Conservation (phyloP, 305 asterid genomes). For the Solanum hybrid region DNA sequence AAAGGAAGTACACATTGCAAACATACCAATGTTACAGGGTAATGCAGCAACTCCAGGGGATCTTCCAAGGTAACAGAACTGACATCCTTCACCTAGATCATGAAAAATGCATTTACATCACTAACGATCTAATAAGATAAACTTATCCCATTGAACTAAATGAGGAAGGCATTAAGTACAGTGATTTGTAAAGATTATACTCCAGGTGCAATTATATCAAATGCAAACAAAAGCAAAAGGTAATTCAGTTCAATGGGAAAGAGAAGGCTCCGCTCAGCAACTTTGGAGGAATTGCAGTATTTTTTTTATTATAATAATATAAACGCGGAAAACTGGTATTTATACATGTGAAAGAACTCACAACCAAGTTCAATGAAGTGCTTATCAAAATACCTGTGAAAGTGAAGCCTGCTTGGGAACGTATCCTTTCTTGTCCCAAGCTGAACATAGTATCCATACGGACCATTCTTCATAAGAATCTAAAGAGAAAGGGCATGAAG, state of each 20-base stretch:
- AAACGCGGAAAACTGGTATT: neutral
- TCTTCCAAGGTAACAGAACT: constrained; percentile 58
- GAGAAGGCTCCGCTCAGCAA: neutral
- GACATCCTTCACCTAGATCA: constrained; percentile 49
- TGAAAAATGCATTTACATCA: constrained; percentile 4
- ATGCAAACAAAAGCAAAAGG: neutral
- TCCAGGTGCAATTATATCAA: neutral
- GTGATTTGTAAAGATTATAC: neutral
- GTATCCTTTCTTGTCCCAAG: constrained; percentile 83
- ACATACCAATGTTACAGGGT: constrained; percentile 76
- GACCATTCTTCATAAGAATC: constrained; percentile 81
- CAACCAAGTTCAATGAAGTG: neutral
- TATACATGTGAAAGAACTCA: neutral
- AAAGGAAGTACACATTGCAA: constrained; percentile 1
- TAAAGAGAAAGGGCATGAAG: constrained; percentile 9
- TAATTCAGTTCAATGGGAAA: neutral
- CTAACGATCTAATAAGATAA: neutral
- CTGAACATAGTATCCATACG: constrained; percentile 82
- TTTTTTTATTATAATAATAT: neutral
- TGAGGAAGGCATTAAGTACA: neutral
- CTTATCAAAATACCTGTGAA: constrained; percentile 37
- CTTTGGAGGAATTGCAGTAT: neutral
- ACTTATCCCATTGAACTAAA: neutral
- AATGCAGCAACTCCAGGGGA: constrained; percentile 69
- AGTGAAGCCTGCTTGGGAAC: constrained; percentile 73